A percentile compares a stretch with the other conserved stretches of the same genome.
These are phyloP conservation scores for Psilocybe subaeruginosa DNA, from an alignment of 768 basidiomycete genomes.

Conservation along the genomic window DNA sequence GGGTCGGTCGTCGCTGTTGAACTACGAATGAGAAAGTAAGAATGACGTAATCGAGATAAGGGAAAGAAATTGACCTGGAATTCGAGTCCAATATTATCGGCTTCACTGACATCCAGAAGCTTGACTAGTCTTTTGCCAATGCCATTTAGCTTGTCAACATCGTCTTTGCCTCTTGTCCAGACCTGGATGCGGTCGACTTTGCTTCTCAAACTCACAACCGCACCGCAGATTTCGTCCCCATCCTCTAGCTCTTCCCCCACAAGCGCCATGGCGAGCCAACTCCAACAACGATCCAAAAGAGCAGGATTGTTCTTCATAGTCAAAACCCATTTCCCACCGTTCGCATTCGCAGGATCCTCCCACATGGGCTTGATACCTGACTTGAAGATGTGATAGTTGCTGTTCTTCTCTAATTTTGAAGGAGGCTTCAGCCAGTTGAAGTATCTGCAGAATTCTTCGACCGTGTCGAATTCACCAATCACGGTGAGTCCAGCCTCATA, in stretches of 20 bases:
- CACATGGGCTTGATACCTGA: constrained; percentile 95
- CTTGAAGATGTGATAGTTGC: constrained; percentile 97
- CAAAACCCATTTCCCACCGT: constrained; percentile 94
- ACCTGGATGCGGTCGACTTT: constrained; percentile 92
- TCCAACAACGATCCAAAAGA: constrained; percentile 87
- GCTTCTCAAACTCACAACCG: constrained; percentile 84
- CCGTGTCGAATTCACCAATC: constrained; percentile 89
- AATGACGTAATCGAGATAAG: constrained; percentile 9
- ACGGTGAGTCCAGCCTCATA: constrained; percentile 88
- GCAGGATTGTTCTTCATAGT: constrained; percentile 86
- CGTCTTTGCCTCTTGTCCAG: constrained; percentile 87
- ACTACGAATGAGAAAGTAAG: constrained; percentile 42
- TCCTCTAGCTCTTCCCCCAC: constrained; percentile 82
- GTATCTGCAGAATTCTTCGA: constrained; percentile 88
- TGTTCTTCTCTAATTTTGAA: constrained; percentile 84
- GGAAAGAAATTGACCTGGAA: constrained; percentile 68
- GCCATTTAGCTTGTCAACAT: constrained; percentile 81
- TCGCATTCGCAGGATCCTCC: constrained; percentile 92
- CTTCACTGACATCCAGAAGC: constrained; percentile 81
- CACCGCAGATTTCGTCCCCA: constrained; percentile 78
- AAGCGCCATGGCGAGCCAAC: constrained; percentile 88
- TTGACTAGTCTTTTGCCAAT: constrained; percentile 86
- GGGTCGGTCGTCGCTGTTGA: constrained; percentile 87
- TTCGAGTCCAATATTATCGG: constrained; percentile 84
- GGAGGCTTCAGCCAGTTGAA: constrained; percentile 96